A percentile compares a stretch with the other conserved stretches of the same genome.
phyloP scores from a whole-genome alignment of 129 eudicot species.

The Ambrosia artemisiifolia region DNA sequence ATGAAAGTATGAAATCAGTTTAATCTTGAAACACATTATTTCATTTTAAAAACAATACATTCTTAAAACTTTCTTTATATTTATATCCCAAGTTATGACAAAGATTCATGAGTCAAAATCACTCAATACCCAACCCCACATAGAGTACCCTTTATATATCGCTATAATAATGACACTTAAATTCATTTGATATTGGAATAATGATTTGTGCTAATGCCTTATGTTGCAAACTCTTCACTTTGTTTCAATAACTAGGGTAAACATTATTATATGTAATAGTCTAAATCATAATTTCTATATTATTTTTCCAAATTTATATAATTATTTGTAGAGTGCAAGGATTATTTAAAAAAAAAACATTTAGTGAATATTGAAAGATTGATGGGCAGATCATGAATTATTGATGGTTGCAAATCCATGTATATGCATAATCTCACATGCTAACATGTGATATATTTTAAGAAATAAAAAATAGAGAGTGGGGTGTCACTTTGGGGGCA shows the following conservation, averaged over 20 bases:
- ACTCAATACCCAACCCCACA: conserved; percentile 27
- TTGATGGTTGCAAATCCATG: conserved; percentile 31
- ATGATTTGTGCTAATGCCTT: neutral
- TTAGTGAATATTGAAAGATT: conserved; percentile 10
- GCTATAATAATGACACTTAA: neutral
- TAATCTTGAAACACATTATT: conserved; percentile 3
- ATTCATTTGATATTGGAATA: neutral
- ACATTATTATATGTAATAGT: neutral
- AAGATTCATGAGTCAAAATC: conserved; percentile 57
- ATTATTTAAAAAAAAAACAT: neutral
- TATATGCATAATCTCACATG: conserved; percentile 35
- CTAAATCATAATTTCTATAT: neutral
- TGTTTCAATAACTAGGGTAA: neutral
- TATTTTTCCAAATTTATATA: neutral
- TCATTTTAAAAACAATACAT: conserved; percentile 6
- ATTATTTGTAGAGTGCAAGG: neutral
- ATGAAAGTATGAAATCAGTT: conserved; percentile 20
- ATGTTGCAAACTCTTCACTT: neutral
- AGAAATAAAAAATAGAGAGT: conserved; percentile 25
- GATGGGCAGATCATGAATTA: conserved; percentile 25
- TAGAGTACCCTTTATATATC: neutral
- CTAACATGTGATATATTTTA: conserved; percentile 25
- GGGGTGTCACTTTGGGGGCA: conserved; percentile 34
- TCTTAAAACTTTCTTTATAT: conserved; percentile 19
- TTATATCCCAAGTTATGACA: conserved; percentile 60